A percentile compares a stretch with the other conserved stretches of the same genome.
Conservation (phyloP, 345 rosid species). For the Hirschfeldia incana region DNA sequence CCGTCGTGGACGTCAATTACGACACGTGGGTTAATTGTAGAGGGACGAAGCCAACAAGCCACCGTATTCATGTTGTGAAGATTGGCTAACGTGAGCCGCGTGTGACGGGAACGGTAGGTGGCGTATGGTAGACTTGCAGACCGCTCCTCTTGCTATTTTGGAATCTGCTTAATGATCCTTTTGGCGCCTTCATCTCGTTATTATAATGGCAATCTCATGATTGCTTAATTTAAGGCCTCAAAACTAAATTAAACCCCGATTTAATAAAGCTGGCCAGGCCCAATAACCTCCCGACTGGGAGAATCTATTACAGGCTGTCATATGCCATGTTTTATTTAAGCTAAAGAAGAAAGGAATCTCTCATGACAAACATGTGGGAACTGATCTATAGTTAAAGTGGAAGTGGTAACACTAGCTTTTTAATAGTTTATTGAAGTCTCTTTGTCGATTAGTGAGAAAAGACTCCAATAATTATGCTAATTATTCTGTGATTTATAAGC, state of each 20-base stretch:
- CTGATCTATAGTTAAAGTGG: conserved; percentile 12
- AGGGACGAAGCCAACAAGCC: conserved; percentile 30
- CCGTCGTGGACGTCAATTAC: conserved; percentile 32
- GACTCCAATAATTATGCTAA: neutral
- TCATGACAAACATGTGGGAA: neutral
- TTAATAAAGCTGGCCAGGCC: neutral
- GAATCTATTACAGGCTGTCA: neutral
- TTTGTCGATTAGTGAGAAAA: conserved; percentile 21
- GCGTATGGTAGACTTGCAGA: conserved; percentile 25
- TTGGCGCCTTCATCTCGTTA: conserved; percentile 4
- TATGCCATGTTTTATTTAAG: neutral
- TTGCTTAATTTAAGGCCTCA: neutral
- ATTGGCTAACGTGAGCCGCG: conserved; percentile 52
- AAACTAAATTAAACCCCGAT: neutral
- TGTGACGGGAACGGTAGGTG: conserved; percentile 38
- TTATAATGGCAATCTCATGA: neutral
- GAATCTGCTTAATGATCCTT: conserved; percentile 7
- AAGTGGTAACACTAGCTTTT: conserved; percentile 18
- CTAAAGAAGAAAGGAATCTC: conserved; percentile 24
- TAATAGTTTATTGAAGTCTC: conserved; percentile 3
- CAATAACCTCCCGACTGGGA: neutral
- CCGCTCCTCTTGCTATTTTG: conserved; percentile 26
- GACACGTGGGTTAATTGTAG: conserved; percentile 41
- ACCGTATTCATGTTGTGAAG: conserved; percentile 27
- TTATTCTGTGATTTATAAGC: neutral